phyloP scores from a whole-genome alignment of 2,329 filamentous ascomycete species.

The Pseudogymnoascus sp. region DNA sequence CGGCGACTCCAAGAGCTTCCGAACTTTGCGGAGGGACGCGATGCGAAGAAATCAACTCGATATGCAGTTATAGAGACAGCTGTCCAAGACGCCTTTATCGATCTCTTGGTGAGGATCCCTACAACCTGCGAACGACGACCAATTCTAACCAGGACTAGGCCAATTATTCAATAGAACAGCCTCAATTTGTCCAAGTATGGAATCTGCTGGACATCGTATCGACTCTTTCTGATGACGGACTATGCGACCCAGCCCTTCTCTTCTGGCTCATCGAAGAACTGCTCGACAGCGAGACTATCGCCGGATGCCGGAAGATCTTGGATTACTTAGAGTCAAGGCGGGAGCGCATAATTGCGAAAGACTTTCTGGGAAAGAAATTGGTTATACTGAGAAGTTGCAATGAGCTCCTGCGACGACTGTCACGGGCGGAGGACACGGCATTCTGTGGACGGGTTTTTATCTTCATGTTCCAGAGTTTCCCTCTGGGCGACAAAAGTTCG shows the following conservation, averaged over 20 bases:
- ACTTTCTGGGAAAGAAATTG: constrained; percentile 76
- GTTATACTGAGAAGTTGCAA: constrained; percentile 93
- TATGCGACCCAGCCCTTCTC: constrained; percentile 69
- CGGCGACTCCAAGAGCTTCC: constrained; percentile 38
- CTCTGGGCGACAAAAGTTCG: constrained; percentile 90
- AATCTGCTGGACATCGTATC: constrained; percentile 89
- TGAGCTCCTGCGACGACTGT: constrained; percentile 83
- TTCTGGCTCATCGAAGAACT: constrained; percentile 93
- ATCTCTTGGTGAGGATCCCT: constrained; percentile 56
- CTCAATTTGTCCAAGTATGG: constrained; percentile 79
- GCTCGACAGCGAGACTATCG: constrained; percentile 89
- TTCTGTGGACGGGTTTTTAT: constrained; percentile 98
- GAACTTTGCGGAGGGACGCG: constrained; percentile 23
- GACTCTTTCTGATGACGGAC: constrained; percentile 74
- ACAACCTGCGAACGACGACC: constrained; percentile 21
- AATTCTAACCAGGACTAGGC: constrained; percentile 47
- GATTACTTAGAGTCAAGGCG: constrained; percentile 91
- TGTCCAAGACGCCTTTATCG: constrained; percentile 71
- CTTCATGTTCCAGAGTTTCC: constrained; percentile 97
- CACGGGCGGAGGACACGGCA: constrained; percentile 91
- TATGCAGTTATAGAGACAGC: constrained; percentile 75
- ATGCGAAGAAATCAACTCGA: constrained; percentile 41
- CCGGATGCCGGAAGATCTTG: constrained; percentile 84
- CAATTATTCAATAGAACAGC: constrained; percentile 65
- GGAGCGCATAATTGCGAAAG: constrained; percentile 73